Percentiles rank a stretch among this genome's conserved stretches.
These are phyloP conservation scores for Barbatosphaeria neglecta DNA, from an alignment of 495 filamentous ascomycete species.

Conservation along the genomic window DNA sequence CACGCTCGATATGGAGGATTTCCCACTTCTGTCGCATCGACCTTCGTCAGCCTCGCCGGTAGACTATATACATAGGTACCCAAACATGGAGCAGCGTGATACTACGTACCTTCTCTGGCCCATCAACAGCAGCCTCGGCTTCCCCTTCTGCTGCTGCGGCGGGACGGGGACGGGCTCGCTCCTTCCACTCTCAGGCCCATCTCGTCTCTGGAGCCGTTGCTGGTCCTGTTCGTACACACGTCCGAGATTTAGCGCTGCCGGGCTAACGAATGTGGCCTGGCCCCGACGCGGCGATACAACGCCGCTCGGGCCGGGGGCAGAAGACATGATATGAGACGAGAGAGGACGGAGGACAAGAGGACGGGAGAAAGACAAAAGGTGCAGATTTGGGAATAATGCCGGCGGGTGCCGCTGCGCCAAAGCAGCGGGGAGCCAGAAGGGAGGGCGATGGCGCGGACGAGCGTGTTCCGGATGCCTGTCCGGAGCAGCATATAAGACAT, in stretches of 20 bases:
- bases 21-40: slow-evolving; percentile 94
- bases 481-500: not conserved
- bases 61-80: no score
- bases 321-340: slow-evolving; percentile 21
- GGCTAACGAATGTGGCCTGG: slow-evolving; percentile 23
- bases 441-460: not conserved
- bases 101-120: slow-evolving; percentile 72
- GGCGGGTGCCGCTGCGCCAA: not conserved
- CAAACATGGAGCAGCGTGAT: not conserved
- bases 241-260: slow-evolving; percentile 42
- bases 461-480: not conserved
- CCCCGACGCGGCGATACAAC: slow-evolving; percentile 9
- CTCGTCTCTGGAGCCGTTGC: slow-evolving; percentile 29
- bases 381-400: not conserved
- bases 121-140: slow-evolving; percentile 87
- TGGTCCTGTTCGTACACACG: slow-evolving; percentile 46
- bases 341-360: not conserved
- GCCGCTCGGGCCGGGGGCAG: slow-evolving; percentile 10
- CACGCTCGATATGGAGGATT: slow-evolving; percentile 94
- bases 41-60: no score
- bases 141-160: slow-evolving; percentile 42
- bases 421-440: not conserved
- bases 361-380: not conserved
- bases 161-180: slow-evolving; percentile 25
- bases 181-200: slow-evolving; percentile 25